Conservation (phyloP, 148 eudicot species). For the Salicornia ramosissima region DNA sequence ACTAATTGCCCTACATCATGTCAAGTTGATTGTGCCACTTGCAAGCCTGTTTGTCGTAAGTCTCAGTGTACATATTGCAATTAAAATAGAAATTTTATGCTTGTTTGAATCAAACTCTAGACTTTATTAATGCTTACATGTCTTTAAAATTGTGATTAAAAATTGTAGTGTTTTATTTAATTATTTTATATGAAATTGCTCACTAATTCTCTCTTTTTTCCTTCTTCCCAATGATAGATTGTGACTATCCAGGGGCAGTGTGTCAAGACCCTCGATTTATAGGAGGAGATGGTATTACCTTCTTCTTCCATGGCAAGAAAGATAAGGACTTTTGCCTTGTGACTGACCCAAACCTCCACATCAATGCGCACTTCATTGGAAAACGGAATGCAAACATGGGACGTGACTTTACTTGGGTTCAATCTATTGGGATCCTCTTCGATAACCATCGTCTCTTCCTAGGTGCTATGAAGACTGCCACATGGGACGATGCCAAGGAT, state of each 20-base stretch:
- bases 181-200: background rate
- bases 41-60: slow-evolving; percentile 46
- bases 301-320: slow-evolving; percentile 52
- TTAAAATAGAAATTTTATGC: background rate
- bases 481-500: slow-evolving; percentile 37
- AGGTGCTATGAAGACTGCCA: slow-evolving; percentile 34
- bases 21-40: slow-evolving; percentile 34
- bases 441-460: slow-evolving; percentile 35
- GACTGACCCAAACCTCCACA: slow-evolving; percentile 45
- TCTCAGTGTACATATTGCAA: background rate
- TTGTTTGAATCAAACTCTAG: background rate
- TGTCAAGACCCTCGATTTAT: slow-evolving; percentile 56
- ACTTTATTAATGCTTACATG: no score
- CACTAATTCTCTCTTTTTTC: background rate
- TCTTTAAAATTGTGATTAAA: no score
- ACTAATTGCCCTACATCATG: slow-evolving; percentile 34
- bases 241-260: slow-evolving; percentile 49
- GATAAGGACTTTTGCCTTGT: slow-evolving; percentile 44
- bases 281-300: slow-evolving; percentile 48
- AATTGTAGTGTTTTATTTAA: background rate
- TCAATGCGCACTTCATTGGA: slow-evolving; percentile 51
- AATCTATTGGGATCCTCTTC: slow-evolving; percentile 44
- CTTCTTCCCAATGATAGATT: slow-evolving; percentile 17
- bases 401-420: slow-evolving; percentile 57
- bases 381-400: slow-evolving; percentile 27